Percentiles rank a stretch among this genome's conserved stretches.
Conservation (phyloP, 1,284 basidiomycete genomes). For the Leccinum solheimii region DNA sequence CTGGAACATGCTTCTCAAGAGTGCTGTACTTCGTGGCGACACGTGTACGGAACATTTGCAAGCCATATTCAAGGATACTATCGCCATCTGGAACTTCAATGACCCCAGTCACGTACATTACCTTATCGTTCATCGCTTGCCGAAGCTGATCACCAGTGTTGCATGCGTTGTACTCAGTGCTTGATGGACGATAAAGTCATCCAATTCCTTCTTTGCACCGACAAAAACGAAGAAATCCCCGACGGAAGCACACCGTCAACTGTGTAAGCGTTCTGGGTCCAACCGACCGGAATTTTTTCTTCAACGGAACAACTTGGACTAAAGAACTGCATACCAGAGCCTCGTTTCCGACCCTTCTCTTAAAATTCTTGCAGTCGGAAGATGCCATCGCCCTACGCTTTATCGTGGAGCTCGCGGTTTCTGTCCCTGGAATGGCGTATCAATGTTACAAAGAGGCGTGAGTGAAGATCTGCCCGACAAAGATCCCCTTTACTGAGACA, state of each 20-base stretch:
- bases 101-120: constrained; percentile 26
- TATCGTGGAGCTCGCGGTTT: neutral
- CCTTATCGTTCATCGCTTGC: neutral
- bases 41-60: constrained; percentile 21
- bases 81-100: constrained; percentile 32
- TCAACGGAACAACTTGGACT: neutral
- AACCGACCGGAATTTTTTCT: neutral
- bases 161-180: neutral
- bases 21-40: constrained; percentile 20
- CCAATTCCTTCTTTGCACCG: neutral
- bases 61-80: constrained; percentile 29
- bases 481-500: neutral
- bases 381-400: neutral
- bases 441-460: constrained; percentile 11
- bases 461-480: neutral
- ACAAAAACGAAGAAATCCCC: constrained; percentile 13
- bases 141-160: neutral
- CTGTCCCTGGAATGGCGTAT: constrained; percentile 18
- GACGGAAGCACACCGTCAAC: neutral
- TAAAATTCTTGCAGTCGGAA: neutral
- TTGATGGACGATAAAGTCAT: constrained; percentile 16
- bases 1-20: constrained; percentile 30
- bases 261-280: constrained; percentile 1
- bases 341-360: constrained; percentile 1
- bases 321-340: neutral